Evolutionary conservation across 345 rosid genomes (phyloP).

Genomic region (Gossypium bickii): DNA sequence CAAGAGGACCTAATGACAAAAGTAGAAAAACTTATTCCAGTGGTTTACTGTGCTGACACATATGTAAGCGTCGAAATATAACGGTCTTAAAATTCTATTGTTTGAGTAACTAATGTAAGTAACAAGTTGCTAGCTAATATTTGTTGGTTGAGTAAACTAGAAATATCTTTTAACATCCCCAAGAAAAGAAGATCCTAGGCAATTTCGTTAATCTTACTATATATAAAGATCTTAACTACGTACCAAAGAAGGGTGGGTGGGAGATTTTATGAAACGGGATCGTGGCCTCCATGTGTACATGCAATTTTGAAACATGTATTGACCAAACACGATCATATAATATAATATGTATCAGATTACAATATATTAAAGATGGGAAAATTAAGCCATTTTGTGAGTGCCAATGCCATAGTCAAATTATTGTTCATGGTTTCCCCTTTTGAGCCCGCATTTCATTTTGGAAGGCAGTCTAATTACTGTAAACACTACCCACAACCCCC

Average conservation of each 20-base stretch:
- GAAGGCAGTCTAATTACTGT: neutral
- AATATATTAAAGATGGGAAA: neutral
- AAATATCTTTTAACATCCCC: neutral
- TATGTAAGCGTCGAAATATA: neutral
- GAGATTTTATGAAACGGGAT: neutral
- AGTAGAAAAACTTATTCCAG: no score
- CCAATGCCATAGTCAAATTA: conserved; percentile 14
- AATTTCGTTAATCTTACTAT: neutral
- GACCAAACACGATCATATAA: neutral
- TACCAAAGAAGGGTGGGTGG: neutral
- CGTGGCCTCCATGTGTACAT: conserved; percentile 26
- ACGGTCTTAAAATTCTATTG: no score
- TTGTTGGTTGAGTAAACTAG: neutral
- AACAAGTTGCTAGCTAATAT: no score
- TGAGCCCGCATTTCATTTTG: conserved; percentile 1
- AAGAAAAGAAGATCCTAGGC: neutral
- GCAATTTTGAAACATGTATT: conserved; percentile 11
- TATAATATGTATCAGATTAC: no score
- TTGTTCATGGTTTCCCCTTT: conserved; percentile 16
- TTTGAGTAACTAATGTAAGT: neutral
- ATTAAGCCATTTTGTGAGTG: neutral
- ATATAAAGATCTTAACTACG: neutral
- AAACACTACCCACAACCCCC: neutral
- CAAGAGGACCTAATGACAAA: no score
- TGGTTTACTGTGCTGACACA: no score